Evolutionary conservation across 495 filamentous ascomycete species (phyloP), one percentile per base, ranked within the genome.

Genomic region (Mytilinidion resinicola): DNA sequence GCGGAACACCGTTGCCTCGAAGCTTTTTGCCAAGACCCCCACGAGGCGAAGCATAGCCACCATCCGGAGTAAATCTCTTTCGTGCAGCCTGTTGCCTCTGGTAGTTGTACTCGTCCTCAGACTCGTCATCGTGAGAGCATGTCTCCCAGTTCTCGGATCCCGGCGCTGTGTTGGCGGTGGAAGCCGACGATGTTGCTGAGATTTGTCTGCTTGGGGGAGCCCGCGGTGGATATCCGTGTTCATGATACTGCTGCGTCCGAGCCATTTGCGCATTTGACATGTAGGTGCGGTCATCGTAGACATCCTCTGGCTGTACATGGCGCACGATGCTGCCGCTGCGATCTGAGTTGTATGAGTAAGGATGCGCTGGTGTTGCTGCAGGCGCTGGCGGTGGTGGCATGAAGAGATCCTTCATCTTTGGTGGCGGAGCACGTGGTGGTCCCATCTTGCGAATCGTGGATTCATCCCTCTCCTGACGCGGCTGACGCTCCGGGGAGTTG

Each of bases 141-240:
- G 89, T 95, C 74, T 96, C 90, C 91, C 91, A 96, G 70, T 96
- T 96, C 72, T 96, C 91, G 0, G 88, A 92, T 3, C 89, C 89
- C 10, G 87, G 86, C 3, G 85, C 78, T 3, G 74, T 77, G 0
- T 86, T 89, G 59, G 79, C 81, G 33, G 75, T 69, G 14, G 80
- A 80, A 51, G 46, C 63, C 14, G 57, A 57, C 14, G 65, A 87
- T 9, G 84, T 82, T 57, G 82, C 84, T 4, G 88, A 90, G n/a
- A 85, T 84, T 60, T 91, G 86, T 56, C 88, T 74, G 35, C 74
- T 78, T 15, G 78, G 76, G 30, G 79, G 77, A 10, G 75, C 72
- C 30, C 49, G 52, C 19, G 78, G 76, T 6, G 70, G 66, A 44
- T 76, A 77, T 17, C 75, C 74, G 15, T 70, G 71, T 19, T 72